Base-by-base conservation (phyloP, 108 stramenopile species). In the Cyclotella kingstonii region DNA sequence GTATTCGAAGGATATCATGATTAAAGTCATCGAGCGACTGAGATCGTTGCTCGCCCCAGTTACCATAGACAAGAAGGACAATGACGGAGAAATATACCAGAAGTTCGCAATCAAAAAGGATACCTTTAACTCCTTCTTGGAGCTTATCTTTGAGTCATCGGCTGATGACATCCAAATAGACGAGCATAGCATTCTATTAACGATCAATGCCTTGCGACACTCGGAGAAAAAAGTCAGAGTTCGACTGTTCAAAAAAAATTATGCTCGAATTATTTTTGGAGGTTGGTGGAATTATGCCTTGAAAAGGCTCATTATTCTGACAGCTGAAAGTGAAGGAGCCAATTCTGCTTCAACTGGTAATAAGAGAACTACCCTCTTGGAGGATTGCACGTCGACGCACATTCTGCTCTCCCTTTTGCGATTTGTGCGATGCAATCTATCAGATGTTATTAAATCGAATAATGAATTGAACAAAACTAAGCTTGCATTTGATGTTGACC, bases 241-340 rank as follows among this genome's bases (percentile, higher is more conserved):
- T 7, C 2, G n/a, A 50, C 6, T 50, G 3, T 50, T 50, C 26
- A 27, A 30, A 12, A 10, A 29, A 3, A 50, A 50, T 22, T 31
- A 50, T 5, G 49, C 49, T 3, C 19, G 12, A 1, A 27, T 50
- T 27, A 15, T 50, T 1, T 50, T 50, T 28, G 49, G 49, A 2
- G n/a, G 14, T 1, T 50, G 49, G 49, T 50, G 49, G 49, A 30
- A 50, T 15, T 29, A 50, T 30, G 28, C n/a, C 26, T 30, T 50
- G 3, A 4, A 1, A 10, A 4, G n/a, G 31, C 49, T 50, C 45
- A 9, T 11, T 38, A 10, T 11, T 6, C n/a, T n/a, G n/a, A n/a
- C n/a, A n/a, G n/a, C n/a, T n/a, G n/a, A n/a, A n/a, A n/a, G n/a
- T n/a, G n/a, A n/a, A n/a, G n/a, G n/a, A n/a, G n/a, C n/a, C n/a